Base-by-base conservation (phyloP, 306 rosid species). In the Pachyrhizus erosus region DNA sequence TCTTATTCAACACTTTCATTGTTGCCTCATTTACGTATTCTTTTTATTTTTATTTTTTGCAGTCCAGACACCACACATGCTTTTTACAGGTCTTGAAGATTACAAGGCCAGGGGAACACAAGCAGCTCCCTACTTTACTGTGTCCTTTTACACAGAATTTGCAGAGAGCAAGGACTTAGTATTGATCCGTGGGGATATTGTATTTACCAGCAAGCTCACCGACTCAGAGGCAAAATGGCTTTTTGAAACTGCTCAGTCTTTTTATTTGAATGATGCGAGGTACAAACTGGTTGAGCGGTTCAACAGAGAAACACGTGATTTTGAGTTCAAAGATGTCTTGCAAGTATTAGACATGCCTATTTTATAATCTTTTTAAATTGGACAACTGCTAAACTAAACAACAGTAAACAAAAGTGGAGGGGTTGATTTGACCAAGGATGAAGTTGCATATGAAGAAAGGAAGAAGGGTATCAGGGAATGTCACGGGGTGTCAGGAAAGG, bases 91-190 rank as follows among this genome's bases (percentile, higher is more conserved):
- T 62, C 96, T 95, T 86, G 97, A 93, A 87, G 97, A 93, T 91
- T 96, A 93, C 86, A 96, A 93, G 86, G 97, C 96, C 46, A 90
- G 92, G 75, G 98, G 99, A 89, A 93, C 94, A 79, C 96, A 96
- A 85, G 94, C 98, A 71, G 27, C 96, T 82, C 99, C 99, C 46
- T 93, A 93, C 90, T 84, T 89, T 43, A 86, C 94, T 15, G 80
- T 89, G 34, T 60, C 96, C 29, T 93, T 81, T 84, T 92, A 93
- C 85, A 89, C 89, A 43, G 97, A 96, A 89, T 96, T 96, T 83
- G 96, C 96, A 33, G 93, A 90, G 78, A 92, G 84, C 88, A 96
- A 93, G 93, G 97, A 90, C 77, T 49, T 93, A 84, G 97, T 93
- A 75, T 93, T 96, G 8, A 81, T 96, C 84, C 92, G 93, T 0